Percentiles rank a stretch among this genome's conserved stretches.
Evolutionary conservation across 176 grass and related monocot species (phyloP).

Genomic region (Zea luxurians): DNA sequence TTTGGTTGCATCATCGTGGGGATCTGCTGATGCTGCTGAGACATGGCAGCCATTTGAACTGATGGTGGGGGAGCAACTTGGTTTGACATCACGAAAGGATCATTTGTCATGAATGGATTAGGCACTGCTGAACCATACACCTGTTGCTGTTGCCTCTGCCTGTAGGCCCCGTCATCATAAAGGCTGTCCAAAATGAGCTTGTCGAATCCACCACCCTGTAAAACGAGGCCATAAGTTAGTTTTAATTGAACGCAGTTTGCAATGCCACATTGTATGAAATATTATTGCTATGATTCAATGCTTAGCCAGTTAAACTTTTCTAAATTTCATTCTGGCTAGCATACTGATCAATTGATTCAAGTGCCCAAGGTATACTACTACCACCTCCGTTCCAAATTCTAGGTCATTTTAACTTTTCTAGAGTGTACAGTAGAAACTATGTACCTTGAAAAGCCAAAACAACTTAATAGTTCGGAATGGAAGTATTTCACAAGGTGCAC

Average conservation of each 20-base stretch:
- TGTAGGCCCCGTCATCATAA: conserved; percentile 65
- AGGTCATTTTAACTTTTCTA: not conserved
- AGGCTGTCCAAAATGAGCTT: conserved; percentile 69
- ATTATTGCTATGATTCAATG: not conserved
- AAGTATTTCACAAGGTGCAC: not conserved
- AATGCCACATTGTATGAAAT: not conserved
- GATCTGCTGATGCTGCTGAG: conserved; percentile 73
- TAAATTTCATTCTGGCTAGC: not conserved
- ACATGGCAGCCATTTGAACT: conserved; percentile 91
- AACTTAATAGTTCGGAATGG: not conserved
- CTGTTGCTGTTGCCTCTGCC: conserved; percentile 75
- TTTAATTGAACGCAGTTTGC: not conserved
- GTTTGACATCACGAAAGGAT: conserved; percentile 73
- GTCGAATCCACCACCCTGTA: conserved; percentile 67
- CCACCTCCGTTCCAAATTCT: not conserved
- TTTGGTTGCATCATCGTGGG: conserved; percentile 57
- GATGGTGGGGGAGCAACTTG: conserved; percentile 69
- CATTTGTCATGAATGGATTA: conserved; percentile 82
- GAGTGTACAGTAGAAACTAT: not conserved
- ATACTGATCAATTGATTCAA: conserved; percentile 2
- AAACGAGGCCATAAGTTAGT: conserved; percentile 6
- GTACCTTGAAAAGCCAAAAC: not conserved
- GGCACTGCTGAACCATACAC: conserved; percentile 58
- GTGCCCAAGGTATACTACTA: not conserved
- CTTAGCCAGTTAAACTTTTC: not conserved